Evolutionary conservation across 2,329 filamentous ascomycete genomes (phyloP).

Genomic region (Cladophialophora psammophila): DNA sequence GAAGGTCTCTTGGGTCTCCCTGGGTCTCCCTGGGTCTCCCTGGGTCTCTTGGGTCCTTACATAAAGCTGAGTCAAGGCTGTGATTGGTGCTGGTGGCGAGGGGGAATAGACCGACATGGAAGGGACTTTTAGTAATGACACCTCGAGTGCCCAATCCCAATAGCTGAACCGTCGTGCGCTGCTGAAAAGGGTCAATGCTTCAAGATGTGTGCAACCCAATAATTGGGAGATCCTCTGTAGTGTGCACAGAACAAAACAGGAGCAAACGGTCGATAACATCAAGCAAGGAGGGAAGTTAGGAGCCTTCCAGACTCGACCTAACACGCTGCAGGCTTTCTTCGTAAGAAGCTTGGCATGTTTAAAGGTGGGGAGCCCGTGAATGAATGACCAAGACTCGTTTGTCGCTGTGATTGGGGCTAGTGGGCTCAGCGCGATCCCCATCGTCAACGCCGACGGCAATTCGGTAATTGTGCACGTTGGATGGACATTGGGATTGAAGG

Average conservation of each 20-base stretch:
- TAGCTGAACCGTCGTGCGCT: not conserved
- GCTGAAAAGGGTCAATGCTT: not conserved
- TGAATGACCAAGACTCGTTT: not conserved
- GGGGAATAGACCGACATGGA: not conserved
- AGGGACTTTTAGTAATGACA: not conserved
- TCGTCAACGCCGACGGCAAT: too few relatives aligned
- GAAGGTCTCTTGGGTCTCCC: not conserved
- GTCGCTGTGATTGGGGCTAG: not conserved
- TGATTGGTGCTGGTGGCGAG: not conserved
- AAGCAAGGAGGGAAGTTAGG: too few relatives aligned
- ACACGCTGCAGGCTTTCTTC: not conserved
- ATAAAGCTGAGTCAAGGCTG: not conserved
- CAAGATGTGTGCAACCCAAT: not conserved
- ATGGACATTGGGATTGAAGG: too few relatives aligned
- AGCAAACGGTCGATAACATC: too few relatives aligned
- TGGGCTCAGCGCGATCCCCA: not conserved
- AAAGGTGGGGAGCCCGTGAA: not conserved
- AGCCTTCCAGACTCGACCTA: too few relatives aligned
- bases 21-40: too few relatives aligned
- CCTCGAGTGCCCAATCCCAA: not conserved
- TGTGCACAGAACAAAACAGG: too few relatives aligned
- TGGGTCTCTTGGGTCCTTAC: not conserved
- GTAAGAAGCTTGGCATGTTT: constrained; percentile 2
- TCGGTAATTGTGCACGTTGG: too few relatives aligned
- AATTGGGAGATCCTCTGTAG: too few relatives aligned